These are phyloP conservation scores for Cerioporus squamosus DNA, from an alignment of 1,284 basidiomycete genomes.

Conservation along the genomic window DNA sequence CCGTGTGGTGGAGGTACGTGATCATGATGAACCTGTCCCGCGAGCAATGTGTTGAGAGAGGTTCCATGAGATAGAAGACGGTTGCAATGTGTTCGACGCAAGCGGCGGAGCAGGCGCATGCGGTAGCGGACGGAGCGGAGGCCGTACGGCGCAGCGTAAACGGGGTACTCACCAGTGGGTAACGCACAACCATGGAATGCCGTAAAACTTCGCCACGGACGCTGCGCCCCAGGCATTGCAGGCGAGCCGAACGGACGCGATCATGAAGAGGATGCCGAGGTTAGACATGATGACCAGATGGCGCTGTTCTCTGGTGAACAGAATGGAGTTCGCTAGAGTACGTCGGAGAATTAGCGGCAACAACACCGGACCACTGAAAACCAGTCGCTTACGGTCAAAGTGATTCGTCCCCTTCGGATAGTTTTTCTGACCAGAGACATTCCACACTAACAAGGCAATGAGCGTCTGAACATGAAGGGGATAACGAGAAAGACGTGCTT, in stretches of 20 bases:
- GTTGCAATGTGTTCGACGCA: no score
- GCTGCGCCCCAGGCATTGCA: slow-evolving; percentile 36
- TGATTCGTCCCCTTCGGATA: slow-evolving; percentile 71
- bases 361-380: no score
- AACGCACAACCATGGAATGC: slow-evolving; percentile 8
- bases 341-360: no score
- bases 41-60: no score
- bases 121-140: no score
- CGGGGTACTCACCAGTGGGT: no score
- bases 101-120: no score
- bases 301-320: slow-evolving; percentile 55
- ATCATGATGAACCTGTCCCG: slow-evolving; percentile 43
- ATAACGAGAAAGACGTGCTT: slow-evolving; percentile 15
- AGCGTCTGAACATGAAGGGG: background rate
- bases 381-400: slow-evolving; percentile 48
- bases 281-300: slow-evolving; percentile 57
- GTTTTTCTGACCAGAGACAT: slow-evolving; percentile 65
- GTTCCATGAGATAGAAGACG: no score
- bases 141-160: no score
- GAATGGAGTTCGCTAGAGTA: slow-evolving; percentile 57
- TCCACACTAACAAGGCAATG: slow-evolving; percentile 45
- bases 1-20: slow-evolving; percentile 45
- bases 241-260: slow-evolving; percentile 40
- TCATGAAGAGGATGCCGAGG: slow-evolving; percentile 52
- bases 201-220: slow-evolving; percentile 54